Conservation (phyloP, 257 asterid species). For the Solanum piurae region DNA sequence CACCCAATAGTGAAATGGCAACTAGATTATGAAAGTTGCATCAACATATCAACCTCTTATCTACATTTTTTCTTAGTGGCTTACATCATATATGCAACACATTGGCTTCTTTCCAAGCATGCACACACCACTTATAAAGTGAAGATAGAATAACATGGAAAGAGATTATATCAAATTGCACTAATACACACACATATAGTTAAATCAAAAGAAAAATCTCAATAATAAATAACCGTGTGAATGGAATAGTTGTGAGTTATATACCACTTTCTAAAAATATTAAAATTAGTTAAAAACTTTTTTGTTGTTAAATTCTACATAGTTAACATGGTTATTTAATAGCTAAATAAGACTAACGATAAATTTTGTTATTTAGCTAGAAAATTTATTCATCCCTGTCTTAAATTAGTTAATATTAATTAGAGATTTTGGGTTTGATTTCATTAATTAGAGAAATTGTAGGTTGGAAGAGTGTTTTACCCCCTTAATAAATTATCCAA, state of each 20-base stretch:
- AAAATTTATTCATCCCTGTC: background rate
- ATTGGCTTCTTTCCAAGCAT: conserved; percentile 16
- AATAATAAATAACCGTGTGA: background rate
- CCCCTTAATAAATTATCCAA: background rate
- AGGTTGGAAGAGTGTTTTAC: background rate
- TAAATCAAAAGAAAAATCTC: background rate
- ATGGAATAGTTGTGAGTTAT: background rate
- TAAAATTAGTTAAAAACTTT: background rate
- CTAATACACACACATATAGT: background rate
- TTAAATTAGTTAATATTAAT: background rate
- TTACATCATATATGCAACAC: conserved; percentile 37
- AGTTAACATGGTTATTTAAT: background rate
- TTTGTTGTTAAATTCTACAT: background rate
- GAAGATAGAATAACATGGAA: background rate
- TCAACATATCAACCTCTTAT: conserved; percentile 69
- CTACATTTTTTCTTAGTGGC: conserved; percentile 23
- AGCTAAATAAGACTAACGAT: background rate
- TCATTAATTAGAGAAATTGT: background rate
- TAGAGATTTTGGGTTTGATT: background rate
- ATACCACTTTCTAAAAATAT: background rate
- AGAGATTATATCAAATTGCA: background rate
- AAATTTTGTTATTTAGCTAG: background rate
- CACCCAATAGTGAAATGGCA: conserved; percentile 16
- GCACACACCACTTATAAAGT: conserved; percentile 8
- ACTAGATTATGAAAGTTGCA: conserved; percentile 48